A percentile compares a stretch with the other conserved stretches of the same genome.
Conservation (phyloP, 2,329 filamentous ascomycete species). For the Botryotinia convoluta region DNA sequence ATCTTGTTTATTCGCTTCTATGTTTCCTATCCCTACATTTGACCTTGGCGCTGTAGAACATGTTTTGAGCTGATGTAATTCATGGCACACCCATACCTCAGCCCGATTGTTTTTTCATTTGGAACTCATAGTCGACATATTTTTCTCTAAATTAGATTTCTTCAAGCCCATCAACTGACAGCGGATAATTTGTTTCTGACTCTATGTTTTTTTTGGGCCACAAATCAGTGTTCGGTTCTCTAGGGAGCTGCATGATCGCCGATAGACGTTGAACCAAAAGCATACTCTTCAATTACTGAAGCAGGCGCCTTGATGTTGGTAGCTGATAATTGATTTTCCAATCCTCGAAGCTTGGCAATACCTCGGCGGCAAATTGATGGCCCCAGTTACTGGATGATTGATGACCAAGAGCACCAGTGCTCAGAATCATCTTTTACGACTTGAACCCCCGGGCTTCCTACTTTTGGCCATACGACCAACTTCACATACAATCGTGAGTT, state of each 20-base stretch:
- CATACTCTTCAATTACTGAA: not conserved
- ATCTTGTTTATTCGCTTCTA: not conserved
- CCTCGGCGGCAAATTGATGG: not conserved
- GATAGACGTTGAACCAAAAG: not conserved
- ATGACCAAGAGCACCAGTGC: no score
- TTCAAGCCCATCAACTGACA: not conserved
- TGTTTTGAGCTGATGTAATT: not conserved
- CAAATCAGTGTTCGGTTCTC: not conserved
- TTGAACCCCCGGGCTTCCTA: not conserved
- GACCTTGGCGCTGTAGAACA: not conserved
- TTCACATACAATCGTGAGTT: not conserved
- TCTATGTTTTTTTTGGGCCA: not conserved
- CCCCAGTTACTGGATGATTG: not conserved
- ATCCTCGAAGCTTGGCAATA: not conserved
- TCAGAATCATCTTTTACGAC: no score
- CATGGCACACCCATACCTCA: not conserved
- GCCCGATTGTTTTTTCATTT: not conserved
- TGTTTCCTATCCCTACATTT: not conserved
- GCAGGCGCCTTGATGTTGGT: not conserved
- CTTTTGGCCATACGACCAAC: constrained; percentile 2
- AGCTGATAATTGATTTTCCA: not conserved
- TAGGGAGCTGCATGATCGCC: no score
- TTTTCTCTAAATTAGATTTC: no score
- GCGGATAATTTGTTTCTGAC: not conserved
- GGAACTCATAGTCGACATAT: not conserved